Evolutionary conservation across 768 basidiomycete species (phyloP), one percentile per base, ranked within the genome.

Genomic region (Coprinopsis sp.): DNA sequence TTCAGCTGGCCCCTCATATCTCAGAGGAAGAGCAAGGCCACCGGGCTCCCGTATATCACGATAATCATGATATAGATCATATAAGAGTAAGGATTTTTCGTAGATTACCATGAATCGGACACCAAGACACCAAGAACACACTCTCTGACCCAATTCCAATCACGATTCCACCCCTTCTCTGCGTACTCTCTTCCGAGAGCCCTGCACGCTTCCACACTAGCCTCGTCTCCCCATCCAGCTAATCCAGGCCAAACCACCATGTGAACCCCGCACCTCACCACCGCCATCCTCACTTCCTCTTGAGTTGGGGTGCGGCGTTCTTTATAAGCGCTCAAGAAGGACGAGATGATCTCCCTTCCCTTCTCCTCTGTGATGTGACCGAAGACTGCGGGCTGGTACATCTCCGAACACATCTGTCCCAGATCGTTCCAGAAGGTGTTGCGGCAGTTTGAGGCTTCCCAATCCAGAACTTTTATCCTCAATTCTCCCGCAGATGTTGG

Each of bases 321-420:
- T 5, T 5, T 6, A 19, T 42, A 42, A 5, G 8, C 24, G 14
- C 30, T 30, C 25, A 42, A 4, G 40, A 42, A 42, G 5, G 27
- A 6, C 13, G 40, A 27, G 10, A 42, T 19, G 5, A 42, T 6
- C 18, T 27, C 8, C 7, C 14, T 27, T 4, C 27, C 40, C 11
- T 28, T 19, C 11, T 42, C 27, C 14, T 18, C 24, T 8, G 40
- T n/a, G n/a, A n/a, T n/a, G 22, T 39, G 16, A 4, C 19, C 16
- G 40, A 42, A 42, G 27, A 42, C 27, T 4, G 40, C 16, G 8
- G 40, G 40, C 18, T 42, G 7, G 27, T 42, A 42, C 40, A 42
- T 42, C 40, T 42, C 40, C 6, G 40, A 10, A 29, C 40, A 42
- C 40, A 42, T 42, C 40, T 42, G 40, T 5, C 40, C 40, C 27